phyloP scores from a whole-genome alignment of 2,329 filamentous ascomycete species.

The Colletotrichum sp. region DNA sequence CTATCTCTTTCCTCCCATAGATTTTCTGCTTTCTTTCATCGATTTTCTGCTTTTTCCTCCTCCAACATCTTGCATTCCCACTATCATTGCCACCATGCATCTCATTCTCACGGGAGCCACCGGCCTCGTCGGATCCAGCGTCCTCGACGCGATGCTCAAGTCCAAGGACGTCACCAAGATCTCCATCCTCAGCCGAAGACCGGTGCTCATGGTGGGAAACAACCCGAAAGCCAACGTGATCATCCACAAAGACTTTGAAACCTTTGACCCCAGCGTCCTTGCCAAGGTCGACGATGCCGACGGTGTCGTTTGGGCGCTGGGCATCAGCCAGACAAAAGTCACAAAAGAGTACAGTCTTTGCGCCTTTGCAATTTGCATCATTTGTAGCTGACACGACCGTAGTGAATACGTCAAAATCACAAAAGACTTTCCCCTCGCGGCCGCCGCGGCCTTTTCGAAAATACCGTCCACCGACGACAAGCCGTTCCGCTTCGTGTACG shows the following conservation, averaged over 20 bases:
- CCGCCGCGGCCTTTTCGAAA: conserved; percentile 63
- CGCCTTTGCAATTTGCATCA: background rate
- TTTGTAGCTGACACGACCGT: background rate
- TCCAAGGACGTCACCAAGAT: conserved; percentile 64
- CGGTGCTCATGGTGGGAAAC: conserved; percentile 66
- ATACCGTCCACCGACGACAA: conserved; percentile 43
- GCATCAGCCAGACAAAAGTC: conserved; percentile 66
- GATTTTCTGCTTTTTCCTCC: background rate
- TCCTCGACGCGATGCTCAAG: conserved; percentile 67
- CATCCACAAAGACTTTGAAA: conserved; percentile 69
- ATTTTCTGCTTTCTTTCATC: background rate
- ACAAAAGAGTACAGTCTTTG: conserved; percentile 52
- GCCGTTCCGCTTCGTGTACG: conserved; percentile 73
- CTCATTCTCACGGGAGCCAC: conserved; percentile 72
- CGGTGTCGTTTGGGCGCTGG: conserved; percentile 77
- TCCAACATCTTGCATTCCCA: background rate
- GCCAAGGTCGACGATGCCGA: conserved; percentile 65
- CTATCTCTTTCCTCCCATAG: background rate
- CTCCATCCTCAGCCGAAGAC: conserved; percentile 70
- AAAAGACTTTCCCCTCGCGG: conserved; percentile 66
- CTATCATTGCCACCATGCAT: conserved; percentile 51
- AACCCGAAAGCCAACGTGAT: conserved; percentile 70
- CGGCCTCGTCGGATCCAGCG: conserved; percentile 66
- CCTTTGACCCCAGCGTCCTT: conserved; percentile 63
- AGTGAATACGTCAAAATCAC: conserved; percentile 73